These are phyloP conservation scores for Bertia moriformis DNA, from an alignment of 2,329 filamentous ascomycete genomes.

Conservation along the genomic window DNA sequence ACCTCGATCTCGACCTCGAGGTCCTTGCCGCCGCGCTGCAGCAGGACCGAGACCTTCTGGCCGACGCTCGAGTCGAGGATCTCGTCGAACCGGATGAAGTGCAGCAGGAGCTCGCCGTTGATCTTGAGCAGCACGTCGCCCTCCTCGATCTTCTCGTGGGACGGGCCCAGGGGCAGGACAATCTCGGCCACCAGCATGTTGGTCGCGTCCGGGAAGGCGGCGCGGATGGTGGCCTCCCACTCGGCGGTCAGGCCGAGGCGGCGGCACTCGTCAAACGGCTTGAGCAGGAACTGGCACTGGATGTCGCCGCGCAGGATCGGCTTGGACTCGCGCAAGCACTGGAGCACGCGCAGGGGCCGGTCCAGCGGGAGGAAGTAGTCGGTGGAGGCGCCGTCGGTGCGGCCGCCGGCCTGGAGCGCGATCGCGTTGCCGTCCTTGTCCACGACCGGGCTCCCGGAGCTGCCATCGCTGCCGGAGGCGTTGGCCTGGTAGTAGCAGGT, in stretches of 20 bases:
- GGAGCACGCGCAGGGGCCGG: slow-evolving; percentile 70
- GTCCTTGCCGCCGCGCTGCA: slow-evolving; percentile 80
- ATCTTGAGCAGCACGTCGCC: slow-evolving; percentile 88
- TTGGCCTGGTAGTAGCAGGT: slow-evolving; percentile 94
- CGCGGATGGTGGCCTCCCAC: slow-evolving; percentile 74
- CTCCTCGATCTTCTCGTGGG: slow-evolving; percentile 74
- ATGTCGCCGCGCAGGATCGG: slow-evolving; percentile 81
- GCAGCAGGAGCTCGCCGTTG: slow-evolving; percentile 81
- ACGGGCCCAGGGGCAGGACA: slow-evolving; percentile 78
- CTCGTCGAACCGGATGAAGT: slow-evolving; percentile 82
- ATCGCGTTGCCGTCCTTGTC: slow-evolving; percentile 87
- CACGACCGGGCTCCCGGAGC: slow-evolving; percentile 94
- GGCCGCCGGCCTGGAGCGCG: slow-evolving; percentile 82
- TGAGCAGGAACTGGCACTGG: slow-evolving; percentile 91
- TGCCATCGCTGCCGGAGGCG: slow-evolving; percentile 87
- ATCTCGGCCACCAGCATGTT: slow-evolving; percentile 97
- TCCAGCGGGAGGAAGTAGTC: slow-evolving; percentile 95
- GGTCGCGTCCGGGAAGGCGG: slow-evolving; percentile 78
- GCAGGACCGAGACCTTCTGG: slow-evolving; percentile 59
- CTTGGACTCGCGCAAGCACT: slow-evolving; percentile 66
- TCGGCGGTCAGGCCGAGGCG: slow-evolving; percentile 70
- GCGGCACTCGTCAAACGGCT: slow-evolving; percentile 93
- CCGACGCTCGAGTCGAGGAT: slow-evolving; percentile 81
- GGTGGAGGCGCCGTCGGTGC: slow-evolving; percentile 86
- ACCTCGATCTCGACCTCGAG: slow-evolving; percentile 73